phyloP scores from a whole-genome alignment of 106 monocot genomes.

The Acanthochlamys bracteata region DNA sequence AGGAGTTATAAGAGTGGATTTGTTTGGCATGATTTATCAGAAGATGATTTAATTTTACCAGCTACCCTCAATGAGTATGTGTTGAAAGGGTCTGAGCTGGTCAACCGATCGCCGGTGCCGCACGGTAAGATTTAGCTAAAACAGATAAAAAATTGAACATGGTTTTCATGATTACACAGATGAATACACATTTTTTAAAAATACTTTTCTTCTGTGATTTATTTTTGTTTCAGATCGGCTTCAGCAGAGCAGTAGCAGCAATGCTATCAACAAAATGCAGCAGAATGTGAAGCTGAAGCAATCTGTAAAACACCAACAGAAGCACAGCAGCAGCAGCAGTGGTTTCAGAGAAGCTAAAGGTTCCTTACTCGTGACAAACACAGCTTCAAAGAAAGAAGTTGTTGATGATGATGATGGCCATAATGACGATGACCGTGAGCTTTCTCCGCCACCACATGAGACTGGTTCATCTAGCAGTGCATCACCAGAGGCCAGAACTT shows the following conservation, averaged over 20 bases:
- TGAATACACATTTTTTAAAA: background rate
- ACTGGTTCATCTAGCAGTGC: background rate
- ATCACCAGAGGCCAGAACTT: slow-evolving; percentile 1
- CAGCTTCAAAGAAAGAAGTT: background rate
- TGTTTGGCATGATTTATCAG: slow-evolving; percentile 82
- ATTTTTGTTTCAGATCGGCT: slow-evolving; percentile 23
- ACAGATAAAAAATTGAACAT: too few species aligned
- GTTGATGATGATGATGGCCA: background rate
- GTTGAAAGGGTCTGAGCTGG: slow-evolving; percentile 78
- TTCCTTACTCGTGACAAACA: background rate
- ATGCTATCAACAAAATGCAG: slow-evolving; percentile 4
- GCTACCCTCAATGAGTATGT: slow-evolving; percentile 64
- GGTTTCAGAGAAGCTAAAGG: slow-evolving; percentile 29
- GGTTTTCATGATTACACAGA: too few species aligned
- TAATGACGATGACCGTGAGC: slow-evolving; percentile 21
- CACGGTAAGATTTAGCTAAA: slow-evolving; percentile 24
- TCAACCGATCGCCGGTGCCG: slow-evolving; percentile 31
- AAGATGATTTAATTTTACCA: slow-evolving; percentile 74
- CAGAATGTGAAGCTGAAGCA: slow-evolving; percentile 10
- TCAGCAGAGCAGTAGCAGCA: slow-evolving; percentile 12
- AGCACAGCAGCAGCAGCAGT: slow-evolving; percentile 17
- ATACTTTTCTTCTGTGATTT: background rate
- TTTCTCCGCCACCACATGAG: background rate
- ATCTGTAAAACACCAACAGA: slow-evolving; percentile 13
- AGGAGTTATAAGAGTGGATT: slow-evolving; percentile 93